Evolutionary conservation across 2,329 filamentous ascomycete genomes (phyloP).

Genomic region (Dothidotthia symphoricarpi): DNA sequence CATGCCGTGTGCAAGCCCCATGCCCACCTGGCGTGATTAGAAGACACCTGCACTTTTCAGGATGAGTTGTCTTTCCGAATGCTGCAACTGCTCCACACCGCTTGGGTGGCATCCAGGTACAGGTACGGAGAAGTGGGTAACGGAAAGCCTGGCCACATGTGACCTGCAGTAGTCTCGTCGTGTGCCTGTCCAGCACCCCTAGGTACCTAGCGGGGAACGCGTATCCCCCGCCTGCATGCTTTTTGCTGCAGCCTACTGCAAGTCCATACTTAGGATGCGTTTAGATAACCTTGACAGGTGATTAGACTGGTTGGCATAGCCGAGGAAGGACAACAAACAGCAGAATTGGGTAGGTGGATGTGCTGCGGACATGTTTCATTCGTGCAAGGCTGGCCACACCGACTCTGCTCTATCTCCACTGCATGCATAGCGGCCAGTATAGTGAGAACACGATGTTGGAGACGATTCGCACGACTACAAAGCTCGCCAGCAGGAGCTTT

Average conservation of each 20-base stretch:
- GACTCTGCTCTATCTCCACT: conserved; percentile 34
- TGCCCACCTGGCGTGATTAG: background rate
- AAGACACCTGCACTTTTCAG: background rate
- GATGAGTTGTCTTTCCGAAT: conserved; percentile 25
- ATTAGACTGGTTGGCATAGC: conserved; percentile 10
- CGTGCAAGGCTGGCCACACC: conserved; percentile 24
- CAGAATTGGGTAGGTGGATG: conserved; percentile 15
- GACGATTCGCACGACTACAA: conserved; percentile 3
- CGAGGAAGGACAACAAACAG: conserved; percentile 28
- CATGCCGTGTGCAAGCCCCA: conserved; percentile 12
- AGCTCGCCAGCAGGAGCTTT: conserved; percentile 23
- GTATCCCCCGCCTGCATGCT: conserved; percentile 15
- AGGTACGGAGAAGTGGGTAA: conserved; percentile 27
- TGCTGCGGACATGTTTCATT: conserved; percentile 12
- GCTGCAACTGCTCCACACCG: conserved; percentile 33
- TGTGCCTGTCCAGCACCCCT: conserved; percentile 24
- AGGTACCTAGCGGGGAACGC: conserved; percentile 24
- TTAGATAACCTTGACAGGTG: conserved; percentile 3
- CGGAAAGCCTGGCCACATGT: conserved; percentile 19
- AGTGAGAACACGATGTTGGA: conserved; percentile 23
- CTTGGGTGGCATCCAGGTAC: conserved; percentile 25
- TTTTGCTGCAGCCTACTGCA: conserved; percentile 29
- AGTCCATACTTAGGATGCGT: conserved; percentile 12
- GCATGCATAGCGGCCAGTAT: conserved; percentile 18
- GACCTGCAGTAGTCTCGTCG: conserved; percentile 33